Percentiles rank a stretch among this genome's conserved stretches.
phyloP scores from a whole-genome alignment of 2,329 filamentous ascomycete genomes.

The Teratosphaeria epicoccoides region DNA sequence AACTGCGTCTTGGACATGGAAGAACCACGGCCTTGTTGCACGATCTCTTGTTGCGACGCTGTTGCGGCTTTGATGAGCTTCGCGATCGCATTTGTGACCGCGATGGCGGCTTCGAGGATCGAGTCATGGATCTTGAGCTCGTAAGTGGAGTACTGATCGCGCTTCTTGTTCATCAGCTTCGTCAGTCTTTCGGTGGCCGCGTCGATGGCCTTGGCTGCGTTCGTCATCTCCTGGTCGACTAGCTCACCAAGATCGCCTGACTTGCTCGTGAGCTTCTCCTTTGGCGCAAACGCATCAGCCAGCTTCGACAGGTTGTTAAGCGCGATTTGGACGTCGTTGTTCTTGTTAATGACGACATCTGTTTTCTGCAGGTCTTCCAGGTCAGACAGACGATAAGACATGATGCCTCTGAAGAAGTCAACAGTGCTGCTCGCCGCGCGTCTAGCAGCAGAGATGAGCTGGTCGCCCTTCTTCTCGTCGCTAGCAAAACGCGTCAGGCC shows the following conservation, averaged over 20 bases:
- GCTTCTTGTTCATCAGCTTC: conserved; percentile 92
- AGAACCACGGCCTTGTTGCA: conserved; percentile 80
- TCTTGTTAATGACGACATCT: conserved; percentile 94
- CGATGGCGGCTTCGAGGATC: conserved; percentile 84
- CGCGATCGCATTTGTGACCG: conserved; percentile 87
- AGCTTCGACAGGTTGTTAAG: conserved; percentile 89
- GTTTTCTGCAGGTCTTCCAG: conserved; percentile 87
- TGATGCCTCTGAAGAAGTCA: conserved; percentile 86
- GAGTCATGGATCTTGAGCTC: conserved; percentile 93
- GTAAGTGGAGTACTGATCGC: conserved; percentile 89
- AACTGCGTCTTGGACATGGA: conserved; percentile 69
- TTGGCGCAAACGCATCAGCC: conserved; percentile 82
- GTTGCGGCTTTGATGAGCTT: conserved; percentile 92
- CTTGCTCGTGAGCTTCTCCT: conserved; percentile 67
- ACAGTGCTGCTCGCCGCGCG: conserved; percentile 79
- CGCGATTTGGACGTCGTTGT: conserved; percentile 90
- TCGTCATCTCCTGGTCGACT: conserved; percentile 82
- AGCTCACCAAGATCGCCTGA: conserved; percentile 85
- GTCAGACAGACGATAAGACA: conserved; percentile 86
- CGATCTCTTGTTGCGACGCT: conserved; percentile 88
- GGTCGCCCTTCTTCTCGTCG: conserved; percentile 88
- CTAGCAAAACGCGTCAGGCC: conserved; percentile 85
- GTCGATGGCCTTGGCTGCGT: conserved; percentile 90
- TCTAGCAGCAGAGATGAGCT: conserved; percentile 70
- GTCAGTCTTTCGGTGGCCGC: conserved; percentile 80